Percentiles rank a stretch among this genome's conserved stretches.
phyloP scores from a whole-genome alignment of 805 yeast genomes.

The Vanderwaltozyma tropicalis region DNA sequence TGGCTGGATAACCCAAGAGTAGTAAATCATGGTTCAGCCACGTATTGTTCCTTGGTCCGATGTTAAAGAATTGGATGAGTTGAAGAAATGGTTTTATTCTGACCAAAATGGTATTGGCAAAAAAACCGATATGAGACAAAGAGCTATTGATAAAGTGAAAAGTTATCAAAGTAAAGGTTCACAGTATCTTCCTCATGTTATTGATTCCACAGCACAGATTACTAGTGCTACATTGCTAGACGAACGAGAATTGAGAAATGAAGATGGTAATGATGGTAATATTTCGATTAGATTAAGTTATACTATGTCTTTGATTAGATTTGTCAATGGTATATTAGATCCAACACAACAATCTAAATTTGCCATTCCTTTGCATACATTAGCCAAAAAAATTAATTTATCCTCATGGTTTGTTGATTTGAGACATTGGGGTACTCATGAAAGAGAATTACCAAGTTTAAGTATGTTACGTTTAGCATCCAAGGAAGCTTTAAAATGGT shows the following conservation, averaged over 20 bases:
- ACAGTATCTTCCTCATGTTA: constrained; percentile 52
- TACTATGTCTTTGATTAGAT: constrained; percentile 66
- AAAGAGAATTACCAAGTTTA: constrained; percentile 56
- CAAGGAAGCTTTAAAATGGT: constrained; percentile 61
- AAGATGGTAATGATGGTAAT: constrained; percentile 23
- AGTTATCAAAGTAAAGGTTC: constrained; percentile 49
- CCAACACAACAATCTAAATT: constrained; percentile 69
- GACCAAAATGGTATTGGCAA: constrained; percentile 12
- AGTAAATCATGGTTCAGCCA: constrained; percentile 9
- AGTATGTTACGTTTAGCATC: constrained; percentile 54
- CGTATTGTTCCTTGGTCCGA: constrained; percentile 32
- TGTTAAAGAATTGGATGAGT: constrained; percentile 33
- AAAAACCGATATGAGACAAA: constrained; percentile 16
- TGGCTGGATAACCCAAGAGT: background rate
- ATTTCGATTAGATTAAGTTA: constrained; percentile 40
- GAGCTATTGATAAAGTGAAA: constrained; percentile 44
- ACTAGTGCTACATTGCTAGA: constrained; percentile 41
- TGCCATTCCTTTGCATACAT: constrained; percentile 67
- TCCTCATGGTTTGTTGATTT: constrained; percentile 82
- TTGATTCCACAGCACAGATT: constrained; percentile 54
- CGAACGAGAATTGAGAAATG: constrained; percentile 14
- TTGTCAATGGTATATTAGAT: constrained; percentile 86
- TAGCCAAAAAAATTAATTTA: constrained; percentile 59
- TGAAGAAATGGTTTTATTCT: constrained; percentile 46
- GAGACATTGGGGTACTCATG: constrained; percentile 88